Evolutionary conservation across 345 rosid genomes (phyloP).

Genomic region (Salix udensis): DNA sequence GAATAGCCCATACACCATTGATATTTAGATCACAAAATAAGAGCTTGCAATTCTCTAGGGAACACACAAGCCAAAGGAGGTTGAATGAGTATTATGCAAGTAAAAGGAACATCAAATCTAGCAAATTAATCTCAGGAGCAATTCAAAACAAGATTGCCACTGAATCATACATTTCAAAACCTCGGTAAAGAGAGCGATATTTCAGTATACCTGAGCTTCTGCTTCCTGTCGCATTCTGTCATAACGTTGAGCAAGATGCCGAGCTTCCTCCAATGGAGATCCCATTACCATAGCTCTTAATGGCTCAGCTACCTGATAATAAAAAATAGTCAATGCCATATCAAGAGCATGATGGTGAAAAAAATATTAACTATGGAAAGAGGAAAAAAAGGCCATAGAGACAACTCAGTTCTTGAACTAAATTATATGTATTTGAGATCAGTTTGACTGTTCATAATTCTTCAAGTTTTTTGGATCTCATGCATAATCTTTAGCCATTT

Average conservation of each 20-base stretch:
- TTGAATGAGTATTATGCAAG: neutral
- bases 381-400: neutral
- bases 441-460: neutral
- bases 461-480: neutral
- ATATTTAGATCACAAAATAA: neutral
- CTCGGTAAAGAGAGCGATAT: neutral
- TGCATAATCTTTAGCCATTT: neutral
- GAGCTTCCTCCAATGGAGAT: constrained; percentile 91
- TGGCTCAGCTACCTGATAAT: constrained; percentile 84
- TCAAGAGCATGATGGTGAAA: neutral
- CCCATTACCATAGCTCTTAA: constrained; percentile 91
- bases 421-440: neutral
- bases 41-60: neutral
- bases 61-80: neutral
- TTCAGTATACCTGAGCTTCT: constrained; percentile 76
- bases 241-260: constrained; percentile 96
- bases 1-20: neutral
- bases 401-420: neutral
- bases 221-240: constrained; percentile 90
- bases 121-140: neutral
- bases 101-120: neutral
- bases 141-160: neutral
- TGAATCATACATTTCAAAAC: neutral
- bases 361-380: neutral
- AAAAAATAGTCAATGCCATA: constrained; percentile 18